Base-by-base conservation (phyloP, 2,329 filamentous ascomycete genomes). In the Cylindrodendrum hubeiense region DNA sequence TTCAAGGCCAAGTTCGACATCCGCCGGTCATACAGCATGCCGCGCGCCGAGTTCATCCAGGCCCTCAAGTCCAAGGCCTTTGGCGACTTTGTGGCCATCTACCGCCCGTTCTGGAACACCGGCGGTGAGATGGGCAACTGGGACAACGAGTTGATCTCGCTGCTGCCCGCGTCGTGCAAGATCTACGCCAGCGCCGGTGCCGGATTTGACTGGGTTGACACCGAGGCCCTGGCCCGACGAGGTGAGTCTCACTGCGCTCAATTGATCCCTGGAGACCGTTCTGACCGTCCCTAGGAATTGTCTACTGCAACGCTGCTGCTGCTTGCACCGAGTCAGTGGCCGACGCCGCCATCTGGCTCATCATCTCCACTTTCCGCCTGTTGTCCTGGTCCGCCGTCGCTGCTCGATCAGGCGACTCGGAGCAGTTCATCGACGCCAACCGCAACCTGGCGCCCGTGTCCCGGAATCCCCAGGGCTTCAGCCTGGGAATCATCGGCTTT, bases 191-290 rank as follows among this genome's bases (percentile, higher is more conserved):
- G 72, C 19, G 72, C 72, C 2, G 72, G 72, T 3, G 72, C 72
- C 6, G 72, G 72, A 0, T 74, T 74, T n/a, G 72, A 74, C 46
- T 74, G 72, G 72, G 72, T 74, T 53, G 72, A 74, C 19, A 74
- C 72, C 15, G 67, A 46, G 10, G 28, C 63, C 6, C 60, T 74
- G 15, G 72, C 72, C 15, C 71, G 65, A 44, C 64, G 66, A 68
- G 72, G 72, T 70, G 57, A 26, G n/a, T 44, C 8, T 7, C 5
- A 2, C 1, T 5, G 2, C 17, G 8, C 8, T 30, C 15, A 1
- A 7, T 5, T 2, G 3, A 3, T n/a, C 3, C 22, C 6, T 12
- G 24, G 6, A 6, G 5, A 30, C 10, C 9, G 19, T 10, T 43
- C 24, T 70, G 13, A 71, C 46, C 4, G 3, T 4, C 12, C n/a